Percentiles rank a stretch among this genome's conserved stretches.
These are phyloP conservation scores for Saccharomycopsis selenospora DNA, from an alignment of 805 yeast genomes.

Conservation along the genomic window DNA sequence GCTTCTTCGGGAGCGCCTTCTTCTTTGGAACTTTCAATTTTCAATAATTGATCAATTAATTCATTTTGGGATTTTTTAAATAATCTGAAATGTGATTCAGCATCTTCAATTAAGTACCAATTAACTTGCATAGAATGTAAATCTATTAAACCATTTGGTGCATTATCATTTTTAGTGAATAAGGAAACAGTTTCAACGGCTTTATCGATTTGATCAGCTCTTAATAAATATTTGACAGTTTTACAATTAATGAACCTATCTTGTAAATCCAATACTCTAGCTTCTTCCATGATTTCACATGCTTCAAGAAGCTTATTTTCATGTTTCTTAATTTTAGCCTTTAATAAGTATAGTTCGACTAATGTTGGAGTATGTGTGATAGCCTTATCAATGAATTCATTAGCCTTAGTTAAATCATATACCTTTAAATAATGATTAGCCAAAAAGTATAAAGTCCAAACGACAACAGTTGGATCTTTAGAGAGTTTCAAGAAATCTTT, in stretches of 20 bases:
- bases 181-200: constrained; percentile 69
- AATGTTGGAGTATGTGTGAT: constrained; percentile 71
- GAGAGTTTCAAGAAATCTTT: constrained; percentile 41
- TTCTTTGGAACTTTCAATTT: constrained; percentile 6
- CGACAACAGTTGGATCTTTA: constrained; percentile 31
- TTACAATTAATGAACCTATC: constrained; percentile 90
- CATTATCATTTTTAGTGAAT: constrained; percentile 80
- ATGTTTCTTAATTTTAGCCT: constrained; percentile 76
- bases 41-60: constrained; percentile 12
- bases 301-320: constrained; percentile 57
- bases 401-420: constrained; percentile 48
- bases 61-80: constrained; percentile 33
- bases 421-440: constrained; percentile 67
- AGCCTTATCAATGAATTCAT: constrained; percentile 51
- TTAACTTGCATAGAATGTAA: constrained; percentile 84
- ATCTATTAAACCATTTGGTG: constrained; percentile 79
- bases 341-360: constrained; percentile 72
- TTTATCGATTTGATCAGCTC: constrained; percentile 66
- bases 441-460: constrained; percentile 72
- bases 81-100: constrained; percentile 68
- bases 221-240: constrained; percentile 71
- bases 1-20: constrained; percentile 15
- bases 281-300: constrained; percentile 56
- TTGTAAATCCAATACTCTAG: constrained; percentile 71
- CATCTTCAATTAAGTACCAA: constrained; percentile 82